phyloP scores from a whole-genome alignment of 1,139 yeast species.

The Oligophagozyma castellii region DNA sequence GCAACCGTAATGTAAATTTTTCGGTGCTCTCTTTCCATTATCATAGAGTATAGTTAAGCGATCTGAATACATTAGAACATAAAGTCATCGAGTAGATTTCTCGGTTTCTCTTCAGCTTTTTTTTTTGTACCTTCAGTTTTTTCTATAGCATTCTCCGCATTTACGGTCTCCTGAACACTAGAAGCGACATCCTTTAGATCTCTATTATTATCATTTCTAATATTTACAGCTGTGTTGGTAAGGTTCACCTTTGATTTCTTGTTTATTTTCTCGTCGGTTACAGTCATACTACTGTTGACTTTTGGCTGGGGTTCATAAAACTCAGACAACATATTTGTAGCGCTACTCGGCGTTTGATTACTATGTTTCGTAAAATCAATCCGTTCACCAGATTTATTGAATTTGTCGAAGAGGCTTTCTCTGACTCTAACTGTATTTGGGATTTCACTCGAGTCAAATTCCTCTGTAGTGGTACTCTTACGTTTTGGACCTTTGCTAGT shows the following conservation, averaged over 20 bases:
- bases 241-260: neutral
- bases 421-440: too few relatives aligned
- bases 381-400: too few relatives aligned
- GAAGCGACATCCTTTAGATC: too few relatives aligned
- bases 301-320: too few relatives aligned
- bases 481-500: neutral
- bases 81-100: constrained; percentile 4
- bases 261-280: neutral
- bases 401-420: constrained; percentile 20
- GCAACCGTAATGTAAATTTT: neutral
- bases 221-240: neutral
- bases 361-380: neutral
- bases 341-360: neutral
- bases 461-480: neutral
- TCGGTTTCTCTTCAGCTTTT: constrained; percentile 1
- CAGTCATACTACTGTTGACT: neutral
- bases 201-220: too few relatives aligned
- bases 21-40: neutral
- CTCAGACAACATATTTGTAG: too few relatives aligned
- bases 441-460: constrained; percentile 5
- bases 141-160: constrained; percentile 1
- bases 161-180: neutral
- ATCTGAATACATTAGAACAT: constrained; percentile 2
- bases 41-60: neutral
- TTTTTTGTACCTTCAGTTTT: neutral